phyloP scores from a whole-genome alignment of 176 grass and related monocot species.

The Saccharum spontaneum region DNA sequence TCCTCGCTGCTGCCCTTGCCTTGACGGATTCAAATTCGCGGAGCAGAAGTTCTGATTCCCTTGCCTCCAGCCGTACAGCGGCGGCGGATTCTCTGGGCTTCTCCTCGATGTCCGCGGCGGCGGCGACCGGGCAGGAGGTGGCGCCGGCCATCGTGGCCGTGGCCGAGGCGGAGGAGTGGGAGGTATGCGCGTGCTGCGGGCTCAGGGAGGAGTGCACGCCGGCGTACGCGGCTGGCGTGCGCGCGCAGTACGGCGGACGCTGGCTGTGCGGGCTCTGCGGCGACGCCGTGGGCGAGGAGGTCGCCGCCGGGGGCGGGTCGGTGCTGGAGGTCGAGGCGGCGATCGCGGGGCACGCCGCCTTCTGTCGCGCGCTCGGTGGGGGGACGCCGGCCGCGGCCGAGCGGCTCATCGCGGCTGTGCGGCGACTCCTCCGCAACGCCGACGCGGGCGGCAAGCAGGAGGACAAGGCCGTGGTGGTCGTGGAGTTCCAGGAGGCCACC shows the following conservation, averaged over 20 bases:
- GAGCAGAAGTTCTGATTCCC: neutral
- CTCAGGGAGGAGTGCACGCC: conserved; percentile 84
- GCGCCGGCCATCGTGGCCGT: conserved; percentile 30
- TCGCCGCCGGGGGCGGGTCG: conserved; percentile 26
- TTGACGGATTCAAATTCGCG: neutral
- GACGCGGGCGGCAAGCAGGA: conserved; percentile 19
- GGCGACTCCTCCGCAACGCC: conserved; percentile 42
- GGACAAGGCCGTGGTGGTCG: conserved; percentile 32
- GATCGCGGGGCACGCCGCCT: conserved; percentile 66
- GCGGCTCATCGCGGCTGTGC: conserved; percentile 63
- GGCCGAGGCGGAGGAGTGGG: conserved; percentile 55
- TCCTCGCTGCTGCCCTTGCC: neutral
- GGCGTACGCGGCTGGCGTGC: conserved; percentile 66
- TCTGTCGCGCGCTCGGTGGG: conserved; percentile 50
- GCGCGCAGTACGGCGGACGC: conserved; percentile 49
- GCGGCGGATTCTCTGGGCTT: neutral
- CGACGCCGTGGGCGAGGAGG: conserved; percentile 74
- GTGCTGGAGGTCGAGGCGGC: conserved; percentile 40
- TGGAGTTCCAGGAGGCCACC: conserved; percentile 43
- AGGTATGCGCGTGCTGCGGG: conserved; percentile 77
- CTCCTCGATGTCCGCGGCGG: conserved; percentile 34
- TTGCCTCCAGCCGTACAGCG: neutral
- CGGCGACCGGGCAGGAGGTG: conserved; percentile 33
- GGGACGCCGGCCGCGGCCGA: conserved; percentile 45
- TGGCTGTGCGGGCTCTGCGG: conserved; percentile 84